Evolutionary conservation across 169 alveolate species (phyloP).

Genomic region (Plasmodium falciparum): DNA sequence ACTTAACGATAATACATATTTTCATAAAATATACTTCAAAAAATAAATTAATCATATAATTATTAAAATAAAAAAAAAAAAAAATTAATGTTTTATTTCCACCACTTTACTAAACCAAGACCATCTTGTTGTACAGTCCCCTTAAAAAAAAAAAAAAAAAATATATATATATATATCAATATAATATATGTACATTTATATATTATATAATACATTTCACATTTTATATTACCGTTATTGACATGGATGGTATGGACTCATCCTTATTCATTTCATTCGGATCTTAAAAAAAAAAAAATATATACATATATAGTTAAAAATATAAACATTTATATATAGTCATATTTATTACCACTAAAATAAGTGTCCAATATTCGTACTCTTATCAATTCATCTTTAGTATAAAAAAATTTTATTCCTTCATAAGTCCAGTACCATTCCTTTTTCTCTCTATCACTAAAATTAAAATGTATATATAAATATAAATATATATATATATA

Average conservation of each 20-base stretch:
- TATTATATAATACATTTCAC: neutral
- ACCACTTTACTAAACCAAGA: slow-evolving; percentile 65
- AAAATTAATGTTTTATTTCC: slow-evolving; percentile 15
- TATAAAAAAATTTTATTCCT: slow-evolving; percentile 61
- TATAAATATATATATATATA: neutral
- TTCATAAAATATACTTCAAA: neutral
- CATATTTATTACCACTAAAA: slow-evolving; percentile 42
- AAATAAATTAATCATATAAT: neutral
- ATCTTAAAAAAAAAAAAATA: slow-evolving; percentile 16
- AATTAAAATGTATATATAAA: neutral
- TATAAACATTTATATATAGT: neutral
- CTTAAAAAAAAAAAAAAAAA: slow-evolving; percentile 21
- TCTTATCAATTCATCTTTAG: slow-evolving; percentile 50
- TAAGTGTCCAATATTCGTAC: slow-evolving; percentile 59
- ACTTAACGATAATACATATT: neutral
- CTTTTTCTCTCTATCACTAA: slow-evolving; percentile 46
- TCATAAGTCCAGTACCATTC: slow-evolving; percentile 71
- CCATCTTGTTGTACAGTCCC: slow-evolving; percentile 76
- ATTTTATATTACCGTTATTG: slow-evolving; percentile 36
- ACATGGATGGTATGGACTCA: slow-evolving; percentile 61
- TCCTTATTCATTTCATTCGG: slow-evolving; percentile 57
- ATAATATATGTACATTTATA: neutral
- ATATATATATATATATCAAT: neutral
- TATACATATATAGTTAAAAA: neutral
- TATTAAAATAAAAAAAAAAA: slow-evolving; percentile 5